Evolutionary conservation across 2,329 filamentous ascomycete genomes (phyloP).

Genomic region (Exutisphaerella laricina): DNA sequence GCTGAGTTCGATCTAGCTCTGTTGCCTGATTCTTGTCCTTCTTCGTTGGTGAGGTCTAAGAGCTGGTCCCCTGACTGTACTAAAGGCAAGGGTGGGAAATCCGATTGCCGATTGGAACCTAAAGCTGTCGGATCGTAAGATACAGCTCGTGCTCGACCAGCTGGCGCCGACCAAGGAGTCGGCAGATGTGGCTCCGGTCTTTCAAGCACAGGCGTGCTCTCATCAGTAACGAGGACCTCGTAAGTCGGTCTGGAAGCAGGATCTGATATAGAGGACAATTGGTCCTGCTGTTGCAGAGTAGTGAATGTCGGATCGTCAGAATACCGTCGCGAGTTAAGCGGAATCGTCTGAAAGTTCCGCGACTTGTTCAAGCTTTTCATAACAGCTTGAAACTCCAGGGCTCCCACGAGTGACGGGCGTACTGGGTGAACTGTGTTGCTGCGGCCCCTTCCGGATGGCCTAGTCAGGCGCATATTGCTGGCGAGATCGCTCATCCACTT

Average conservation of each 20-base stretch:
- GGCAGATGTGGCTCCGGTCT: conserved; percentile 4
- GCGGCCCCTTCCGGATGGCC: conserved; percentile 59
- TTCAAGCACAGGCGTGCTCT: conserved; percentile 10
- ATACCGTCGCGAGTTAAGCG: conserved; percentile 63
- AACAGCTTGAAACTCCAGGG: conserved; percentile 86
- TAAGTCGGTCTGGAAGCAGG: conserved; percentile 28
- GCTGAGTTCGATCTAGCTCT: conserved; percentile 4
- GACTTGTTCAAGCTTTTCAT: conserved; percentile 80
- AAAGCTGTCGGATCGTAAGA: conserved; percentile 53
- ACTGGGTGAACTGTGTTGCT: conserved; percentile 77
- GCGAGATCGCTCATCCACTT: conserved; percentile 72
- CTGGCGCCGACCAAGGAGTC: conserved; percentile 21
- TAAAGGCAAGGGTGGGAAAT: conserved; percentile 16
- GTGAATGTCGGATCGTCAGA: conserved; percentile 56
- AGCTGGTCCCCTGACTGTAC: conserved; percentile 16
- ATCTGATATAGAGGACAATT: conserved; percentile 45
- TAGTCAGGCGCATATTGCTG: conserved; percentile 84
- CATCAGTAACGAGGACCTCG: conserved; percentile 16
- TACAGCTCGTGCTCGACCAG: conserved; percentile 45
- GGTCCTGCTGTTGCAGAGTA: conserved; percentile 41
- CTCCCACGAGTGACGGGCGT: conserved; percentile 85
- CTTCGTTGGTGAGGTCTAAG: conserved; percentile 9
- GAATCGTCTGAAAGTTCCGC: conserved; percentile 65
- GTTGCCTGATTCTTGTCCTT: conserved; percentile 3
- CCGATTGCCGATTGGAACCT: conserved; percentile 36